phyloP scores from a whole-genome alignment of 2,329 filamentous ascomycete genomes.

The Fusarium bulbicola region DNA sequence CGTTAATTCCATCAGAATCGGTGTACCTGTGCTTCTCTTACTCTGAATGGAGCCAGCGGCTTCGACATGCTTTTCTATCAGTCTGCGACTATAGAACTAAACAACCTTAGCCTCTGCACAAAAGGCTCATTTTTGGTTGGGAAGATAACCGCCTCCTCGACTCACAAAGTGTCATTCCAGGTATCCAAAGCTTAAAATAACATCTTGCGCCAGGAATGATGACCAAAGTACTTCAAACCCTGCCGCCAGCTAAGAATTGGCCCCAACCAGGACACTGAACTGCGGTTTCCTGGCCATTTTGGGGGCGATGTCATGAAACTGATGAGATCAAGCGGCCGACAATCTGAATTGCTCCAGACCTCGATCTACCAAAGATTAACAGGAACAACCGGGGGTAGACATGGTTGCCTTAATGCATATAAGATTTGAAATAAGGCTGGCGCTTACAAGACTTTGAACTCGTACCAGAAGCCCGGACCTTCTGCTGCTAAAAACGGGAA shows the following conservation, averaged over 20 bases:
- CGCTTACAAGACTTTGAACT: not conserved
- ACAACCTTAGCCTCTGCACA: not conserved
- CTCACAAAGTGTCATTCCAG: rapidly evolving
- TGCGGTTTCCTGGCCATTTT: not conserved
- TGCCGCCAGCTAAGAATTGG: not conserved
- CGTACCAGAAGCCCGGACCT: not conserved
- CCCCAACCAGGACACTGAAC: not conserved
- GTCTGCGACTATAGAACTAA: not conserved
- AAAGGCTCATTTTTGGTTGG: not conserved
- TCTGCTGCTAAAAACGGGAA: not conserved
- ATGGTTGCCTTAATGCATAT: not conserved
- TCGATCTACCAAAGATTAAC: not conserved
- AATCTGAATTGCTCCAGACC: not conserved
- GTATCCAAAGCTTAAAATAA: no score
- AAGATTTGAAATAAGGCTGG: constrained; percentile 13
- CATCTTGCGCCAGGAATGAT: not conserved
- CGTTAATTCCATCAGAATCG: not conserved
- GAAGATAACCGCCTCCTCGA: not conserved
- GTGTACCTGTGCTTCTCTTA: not conserved
- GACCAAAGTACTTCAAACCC: not conserved
- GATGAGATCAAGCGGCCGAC: not conserved
- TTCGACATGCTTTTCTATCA: not conserved
- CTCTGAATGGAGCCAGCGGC: not conserved
- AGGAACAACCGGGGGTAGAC: not conserved
- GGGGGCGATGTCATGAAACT: not conserved